These are phyloP conservation scores for Telopea speciosissima DNA, from an alignment of 177 flowering plant species.

Conservation along the genomic window DNA sequence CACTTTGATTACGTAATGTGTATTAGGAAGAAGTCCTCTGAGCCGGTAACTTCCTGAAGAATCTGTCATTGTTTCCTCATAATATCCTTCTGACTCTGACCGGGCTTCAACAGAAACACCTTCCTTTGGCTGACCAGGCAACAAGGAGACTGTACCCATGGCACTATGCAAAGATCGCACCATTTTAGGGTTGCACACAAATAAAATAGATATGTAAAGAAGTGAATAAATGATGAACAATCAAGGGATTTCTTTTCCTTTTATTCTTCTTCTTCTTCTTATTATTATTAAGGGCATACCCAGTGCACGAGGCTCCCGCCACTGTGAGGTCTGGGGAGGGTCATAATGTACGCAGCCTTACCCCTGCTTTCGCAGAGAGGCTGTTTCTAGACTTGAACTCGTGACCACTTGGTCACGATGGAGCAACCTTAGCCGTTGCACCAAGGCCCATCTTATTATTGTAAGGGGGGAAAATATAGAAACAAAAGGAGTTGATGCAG, in stretches of 20 bases:
- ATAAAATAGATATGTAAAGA: not conserved
- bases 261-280: no score
- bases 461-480: no score
- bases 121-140: conserved; percentile 90
- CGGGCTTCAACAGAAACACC: conserved; percentile 88
- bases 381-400: no score
- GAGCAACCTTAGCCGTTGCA: no score
- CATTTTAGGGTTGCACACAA: not conserved
- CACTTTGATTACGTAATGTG: conserved; percentile 63
- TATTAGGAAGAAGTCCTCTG: conserved; percentile 84
- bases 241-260: not conserved
- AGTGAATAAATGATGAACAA: not conserved
- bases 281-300: no score
- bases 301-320: no score
- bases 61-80: conserved; percentile 83
- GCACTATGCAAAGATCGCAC: conserved; percentile 47
- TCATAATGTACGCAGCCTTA: no score
- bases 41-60: conserved; percentile 74
- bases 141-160: conserved; percentile 61
- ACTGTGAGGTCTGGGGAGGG: no score
- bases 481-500: no score
- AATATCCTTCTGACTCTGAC: conserved; percentile 80
- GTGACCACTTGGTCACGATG: no score
- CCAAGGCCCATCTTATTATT: no score
- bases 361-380: no score